These are phyloP conservation scores for Colletotrichum camelliae DNA, from an alignment of 2,329 filamentous ascomycete species.

Conservation along the genomic window DNA sequence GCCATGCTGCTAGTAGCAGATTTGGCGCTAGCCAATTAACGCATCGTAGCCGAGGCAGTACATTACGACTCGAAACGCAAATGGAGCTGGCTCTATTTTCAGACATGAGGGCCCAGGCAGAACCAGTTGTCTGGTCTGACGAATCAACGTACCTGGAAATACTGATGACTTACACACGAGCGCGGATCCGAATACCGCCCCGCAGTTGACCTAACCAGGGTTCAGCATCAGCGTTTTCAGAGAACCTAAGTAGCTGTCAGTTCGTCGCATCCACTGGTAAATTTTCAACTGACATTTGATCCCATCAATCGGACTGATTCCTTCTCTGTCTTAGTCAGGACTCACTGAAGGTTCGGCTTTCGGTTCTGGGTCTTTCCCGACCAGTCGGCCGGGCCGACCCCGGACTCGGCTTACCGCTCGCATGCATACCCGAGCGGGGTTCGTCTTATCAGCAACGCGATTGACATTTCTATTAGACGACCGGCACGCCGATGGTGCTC, in stretches of 20 bases:
- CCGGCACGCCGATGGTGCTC: neutral
- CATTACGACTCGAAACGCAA: neutral
- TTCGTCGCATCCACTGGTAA: neutral
- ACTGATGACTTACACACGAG: neutral
- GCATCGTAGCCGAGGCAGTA: neutral
- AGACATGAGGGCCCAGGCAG: neutral
- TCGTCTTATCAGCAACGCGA: neutral
- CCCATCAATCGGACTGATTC: neutral
- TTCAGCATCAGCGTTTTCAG: neutral
- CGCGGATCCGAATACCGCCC: neutral
- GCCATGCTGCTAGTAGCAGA: neutral
- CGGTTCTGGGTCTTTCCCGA: slow-evolving; percentile 4
- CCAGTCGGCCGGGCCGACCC: neutral
- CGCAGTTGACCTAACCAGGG: neutral
- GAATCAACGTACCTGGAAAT: neutral
- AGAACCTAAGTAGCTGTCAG: neutral
- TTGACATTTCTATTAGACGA: neutral
- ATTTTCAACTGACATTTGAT: neutral
- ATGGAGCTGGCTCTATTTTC: neutral
- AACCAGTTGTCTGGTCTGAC: neutral
- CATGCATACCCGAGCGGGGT: slow-evolving; percentile 15
- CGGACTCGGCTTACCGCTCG: neutral
- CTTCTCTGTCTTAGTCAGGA: neutral
- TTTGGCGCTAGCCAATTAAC: neutral
- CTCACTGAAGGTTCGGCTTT: neutral